Percentiles rank a stretch among this genome's conserved stretches.
phyloP scores from a whole-genome alignment of 495 filamentous ascomycete species.

The Viridothelium virens region DNA sequence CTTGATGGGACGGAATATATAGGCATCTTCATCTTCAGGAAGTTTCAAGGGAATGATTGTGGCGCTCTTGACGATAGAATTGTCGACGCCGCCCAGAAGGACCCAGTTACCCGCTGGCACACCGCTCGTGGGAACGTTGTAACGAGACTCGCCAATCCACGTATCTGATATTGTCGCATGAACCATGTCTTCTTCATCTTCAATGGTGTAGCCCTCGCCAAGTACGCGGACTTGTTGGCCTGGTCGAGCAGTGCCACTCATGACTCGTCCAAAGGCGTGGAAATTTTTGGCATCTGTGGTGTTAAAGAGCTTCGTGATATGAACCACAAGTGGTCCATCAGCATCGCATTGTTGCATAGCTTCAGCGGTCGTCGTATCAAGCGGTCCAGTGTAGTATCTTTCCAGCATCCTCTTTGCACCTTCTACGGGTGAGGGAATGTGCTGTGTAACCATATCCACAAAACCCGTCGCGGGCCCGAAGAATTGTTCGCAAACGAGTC shows the following conservation, averaged over 20 bases:
- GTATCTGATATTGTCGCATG: slow-evolving; percentile 79
- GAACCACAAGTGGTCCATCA: slow-evolving; percentile 81
- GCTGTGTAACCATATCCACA: slow-evolving; percentile 89
- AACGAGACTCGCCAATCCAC: slow-evolving; percentile 88
- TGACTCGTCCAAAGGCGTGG: slow-evolving; percentile 79
- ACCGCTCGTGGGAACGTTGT: slow-evolving; percentile 83
- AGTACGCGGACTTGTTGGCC: slow-evolving; percentile 81
- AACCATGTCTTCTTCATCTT: slow-evolving; percentile 98
- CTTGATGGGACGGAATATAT: slow-evolving; percentile 85
- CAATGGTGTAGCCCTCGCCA: slow-evolving; percentile 89
- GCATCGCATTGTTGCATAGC: slow-evolving; percentile 77
- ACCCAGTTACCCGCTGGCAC: slow-evolving; percentile 96
- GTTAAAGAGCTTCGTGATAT: slow-evolving; percentile 88
- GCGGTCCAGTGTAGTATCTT: slow-evolving; percentile 87
- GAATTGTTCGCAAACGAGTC: slow-evolving; percentile 87
- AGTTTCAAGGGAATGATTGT: slow-evolving; percentile 78
- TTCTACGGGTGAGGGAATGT: slow-evolving; percentile 80
- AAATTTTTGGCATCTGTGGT: slow-evolving; percentile 80
- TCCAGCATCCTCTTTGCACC: slow-evolving; percentile 69
- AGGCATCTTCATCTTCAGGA: slow-evolving; percentile 79
- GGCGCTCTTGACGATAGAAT: slow-evolving; percentile 97
- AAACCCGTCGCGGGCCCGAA: slow-evolving; percentile 86
- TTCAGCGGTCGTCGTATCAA: slow-evolving; percentile 74
- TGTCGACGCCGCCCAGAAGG: slow-evolving; percentile 83
- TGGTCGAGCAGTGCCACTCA: slow-evolving; percentile 85